phyloP scores from a whole-genome alignment of 495 filamentous ascomycete genomes.

The Chaetomidium leptoderma region DNA sequence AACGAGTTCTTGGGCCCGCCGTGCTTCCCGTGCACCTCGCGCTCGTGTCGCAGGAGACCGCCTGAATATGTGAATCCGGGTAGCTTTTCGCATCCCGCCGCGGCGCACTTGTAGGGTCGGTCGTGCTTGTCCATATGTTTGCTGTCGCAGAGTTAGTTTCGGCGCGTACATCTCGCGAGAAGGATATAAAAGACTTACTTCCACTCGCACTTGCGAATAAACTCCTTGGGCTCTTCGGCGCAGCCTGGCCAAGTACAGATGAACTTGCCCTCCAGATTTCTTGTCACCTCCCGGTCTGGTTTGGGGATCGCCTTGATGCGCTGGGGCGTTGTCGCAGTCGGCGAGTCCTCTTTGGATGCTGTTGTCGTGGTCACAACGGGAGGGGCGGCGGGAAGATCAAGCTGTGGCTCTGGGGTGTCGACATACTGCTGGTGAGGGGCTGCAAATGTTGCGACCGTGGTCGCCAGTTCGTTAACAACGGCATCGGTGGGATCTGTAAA shows the following conservation, averaged over 20 bases:
- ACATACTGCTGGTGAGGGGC: slow-evolving; percentile 19
- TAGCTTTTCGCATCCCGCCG: slow-evolving; percentile 76
- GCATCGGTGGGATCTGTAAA: slow-evolving; percentile 31
- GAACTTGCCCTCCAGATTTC: slow-evolving; percentile 64
- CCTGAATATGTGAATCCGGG: slow-evolving; percentile 92
- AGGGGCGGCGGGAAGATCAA: slow-evolving; percentile 18
- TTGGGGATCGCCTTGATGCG: slow-evolving; percentile 49
- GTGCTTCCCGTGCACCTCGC: slow-evolving; percentile 85
- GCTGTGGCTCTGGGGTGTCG: slow-evolving; percentile 22
- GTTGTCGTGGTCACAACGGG: slow-evolving; percentile 7
- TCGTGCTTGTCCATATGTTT: slow-evolving; percentile 99
- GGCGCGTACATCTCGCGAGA: neutral
- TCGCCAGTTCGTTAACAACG: slow-evolving; percentile 30
- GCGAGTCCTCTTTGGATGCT: slow-evolving; percentile 27
- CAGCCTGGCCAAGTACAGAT: slow-evolving; percentile 64
- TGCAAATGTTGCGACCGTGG: slow-evolving; percentile 27
- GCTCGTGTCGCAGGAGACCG: slow-evolving; percentile 79
- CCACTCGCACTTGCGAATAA: slow-evolving; percentile 86
- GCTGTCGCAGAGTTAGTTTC: slow-evolving; percentile 40
- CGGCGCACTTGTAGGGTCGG: slow-evolving; percentile 77
- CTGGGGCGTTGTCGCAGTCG: slow-evolving; percentile 25
- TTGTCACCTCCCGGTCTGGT: slow-evolving; percentile 45
- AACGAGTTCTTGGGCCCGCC: slow-evolving; percentile 74
- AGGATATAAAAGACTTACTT: slow-evolving; percentile 55
- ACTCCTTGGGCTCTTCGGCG: slow-evolving; percentile 52